Evolutionary conservation across 306 rosid genomes (phyloP), one percentile per base, ranked within the genome.

Genomic region (Medicago lupulina): DNA sequence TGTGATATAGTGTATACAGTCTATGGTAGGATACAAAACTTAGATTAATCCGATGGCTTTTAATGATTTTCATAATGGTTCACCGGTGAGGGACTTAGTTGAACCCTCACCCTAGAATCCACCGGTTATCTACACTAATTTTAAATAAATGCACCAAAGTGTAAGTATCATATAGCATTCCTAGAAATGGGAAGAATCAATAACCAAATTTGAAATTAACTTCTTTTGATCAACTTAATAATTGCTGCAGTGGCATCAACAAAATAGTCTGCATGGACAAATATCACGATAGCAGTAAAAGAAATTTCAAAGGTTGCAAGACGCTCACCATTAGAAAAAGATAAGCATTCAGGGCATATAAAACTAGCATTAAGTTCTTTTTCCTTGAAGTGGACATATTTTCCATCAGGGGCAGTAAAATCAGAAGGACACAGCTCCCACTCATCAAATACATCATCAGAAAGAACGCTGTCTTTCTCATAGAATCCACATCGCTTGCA

Each of bases 381-480:
- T 66, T 87, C 85, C 43, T 82, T 89, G 80, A 83, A 53, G 53
- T 73, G 88, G 58, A 36, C 3, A 46, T 89, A 95, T 81, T 69
- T 84, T 13, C 97, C 97, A 70, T 72, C 70, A n/a, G 89, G 76
- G 34, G 68, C 34, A 0, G 77, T n/a, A 73, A 95, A 92, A 70
- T 89, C 97, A 53, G 97, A 85, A 63, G 99, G 92, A 79, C 99
- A 95, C 74, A 95, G 77, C 81, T 95, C 99, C 97, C 97, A 92
- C 75, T 95, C 99, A 0, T 92, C 97, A 80, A 84, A 95, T 69
- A 28, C 71, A 54, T 95, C 96, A 67, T 92, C 97, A 9, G 87
- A 41, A 53, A 81, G 76, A 39, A 92, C 53, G 21, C 23, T 60
- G 76, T 95, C 99, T 79, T 84, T 19, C 87, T 95, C 99, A 60